Evolutionary conservation across 306 rosid species (phyloP).

Genomic region (apple (Malus domestica)): ASM211411v1 NC_041798.1:30576501-30577000

Average conservation of each 20-base stretch:
- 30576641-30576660: conserved; percentile 56
- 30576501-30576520: neutral
- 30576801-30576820: conserved; percentile 75
- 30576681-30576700: conserved; percentile 87
- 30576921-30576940: neutral
- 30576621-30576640: conserved; percentile 26
- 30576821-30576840: conserved; percentile 66
- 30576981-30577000: neutral
- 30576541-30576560: neutral
- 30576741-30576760: conserved; percentile 62
- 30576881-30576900: neutral
- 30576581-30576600: neutral
- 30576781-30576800: conserved; percentile 67
- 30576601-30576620: conserved; percentile 1
- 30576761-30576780: conserved; percentile 62
- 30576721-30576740: conserved; percentile 78
- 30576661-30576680: conserved; percentile 78
- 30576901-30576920: neutral
- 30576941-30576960: neutral
- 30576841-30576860: conserved; percentile 78
- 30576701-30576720: conserved; percentile 81
- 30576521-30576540: neutral
- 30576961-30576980: neutral
- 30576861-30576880: conserved; percentile 25
- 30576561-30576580: neutral